phyloP scores from a whole-genome alignment of 208 protist species.

The Leishmania amazonensis region DNA sequence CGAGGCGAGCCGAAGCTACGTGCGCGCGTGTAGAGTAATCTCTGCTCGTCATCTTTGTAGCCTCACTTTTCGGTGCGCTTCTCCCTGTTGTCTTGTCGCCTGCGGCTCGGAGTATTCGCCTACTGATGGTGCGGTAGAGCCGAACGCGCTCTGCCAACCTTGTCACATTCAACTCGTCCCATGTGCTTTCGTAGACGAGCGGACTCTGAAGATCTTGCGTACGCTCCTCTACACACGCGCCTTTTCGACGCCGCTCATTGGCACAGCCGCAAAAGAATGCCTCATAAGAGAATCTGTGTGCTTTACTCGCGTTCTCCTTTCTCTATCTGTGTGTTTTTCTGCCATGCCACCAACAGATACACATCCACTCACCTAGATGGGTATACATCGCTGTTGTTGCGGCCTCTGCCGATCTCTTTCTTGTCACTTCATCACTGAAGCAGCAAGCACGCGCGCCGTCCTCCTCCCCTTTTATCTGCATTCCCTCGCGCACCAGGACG shows the following conservation, averaged over 20 bases:
- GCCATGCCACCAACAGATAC: not conserved
- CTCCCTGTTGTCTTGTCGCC: not conserved
- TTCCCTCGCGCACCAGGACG: not conserved
- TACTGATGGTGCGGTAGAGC: not conserved
- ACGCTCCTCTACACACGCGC: not conserved
- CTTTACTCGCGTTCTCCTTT: not conserved
- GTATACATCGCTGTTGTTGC: not conserved
- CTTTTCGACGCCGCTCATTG: not conserved
- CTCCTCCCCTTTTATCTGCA: not conserved
- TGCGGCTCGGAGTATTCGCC: not conserved
- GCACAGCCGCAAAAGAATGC: not conserved
- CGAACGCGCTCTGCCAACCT: not conserved
- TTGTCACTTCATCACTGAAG: not conserved
- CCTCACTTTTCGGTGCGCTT: not conserved
- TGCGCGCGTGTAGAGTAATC: too few relatives aligned
- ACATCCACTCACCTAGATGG: not conserved
- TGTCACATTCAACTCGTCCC: not conserved
- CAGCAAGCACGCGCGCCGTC: not conserved
- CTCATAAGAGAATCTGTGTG: not conserved
- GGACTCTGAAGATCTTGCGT: not conserved
- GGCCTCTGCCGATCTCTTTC: not conserved
- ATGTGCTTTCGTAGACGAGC: not conserved
- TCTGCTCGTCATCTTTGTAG: not conserved
- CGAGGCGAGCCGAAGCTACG: not conserved
- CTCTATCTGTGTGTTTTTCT: not conserved